A percentile compares a stretch with the other conserved stretches of the same genome.
phyloP scores from a whole-genome alignment of 805 yeast species.

The Kuraishia capsulata region DNA sequence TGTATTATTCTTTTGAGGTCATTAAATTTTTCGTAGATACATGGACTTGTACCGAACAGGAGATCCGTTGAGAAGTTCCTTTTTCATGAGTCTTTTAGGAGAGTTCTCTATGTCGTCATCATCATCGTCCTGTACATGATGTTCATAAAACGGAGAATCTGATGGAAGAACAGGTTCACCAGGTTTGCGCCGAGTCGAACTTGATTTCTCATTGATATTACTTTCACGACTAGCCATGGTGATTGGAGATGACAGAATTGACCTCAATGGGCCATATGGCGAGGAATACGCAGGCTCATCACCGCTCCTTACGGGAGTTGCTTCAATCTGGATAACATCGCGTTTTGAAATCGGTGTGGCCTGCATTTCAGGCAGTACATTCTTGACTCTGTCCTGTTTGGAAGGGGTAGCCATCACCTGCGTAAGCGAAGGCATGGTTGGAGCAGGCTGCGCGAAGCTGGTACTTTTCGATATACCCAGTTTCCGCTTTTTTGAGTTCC shows the following conservation, averaged over 20 bases:
- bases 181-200: slow-evolving; percentile 12
- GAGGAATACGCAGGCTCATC: too few species aligned
- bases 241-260: neutral
- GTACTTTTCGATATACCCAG: neutral
- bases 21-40: slow-evolving; percentile 14
- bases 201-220: neutral
- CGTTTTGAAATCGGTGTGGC: slow-evolving; percentile 2
- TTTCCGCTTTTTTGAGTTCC: slow-evolving; percentile 1
- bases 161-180: slow-evolving; percentile 26
- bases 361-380: neutral
- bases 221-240: neutral
- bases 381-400: neutral
- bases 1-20: slow-evolving; percentile 21
- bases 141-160: slow-evolving; percentile 28
- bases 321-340: slow-evolving; percentile 21
- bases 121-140: slow-evolving; percentile 1
- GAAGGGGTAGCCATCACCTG: slow-evolving; percentile 2
- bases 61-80: neutral
- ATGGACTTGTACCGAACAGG: neutral
- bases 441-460: slow-evolving; percentile 10
- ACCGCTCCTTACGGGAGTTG: too few species aligned
- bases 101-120: slow-evolving; percentile 1
- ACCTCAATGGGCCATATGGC: too few species aligned
- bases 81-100: too few species aligned
- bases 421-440: neutral